A percentile compares a stretch with the other conserved stretches of the same genome.
These are phyloP conservation scores for Musa schizocarpa DNA, from an alignment of 176 grass and related monocot species.

Conservation along the genomic window DNA sequence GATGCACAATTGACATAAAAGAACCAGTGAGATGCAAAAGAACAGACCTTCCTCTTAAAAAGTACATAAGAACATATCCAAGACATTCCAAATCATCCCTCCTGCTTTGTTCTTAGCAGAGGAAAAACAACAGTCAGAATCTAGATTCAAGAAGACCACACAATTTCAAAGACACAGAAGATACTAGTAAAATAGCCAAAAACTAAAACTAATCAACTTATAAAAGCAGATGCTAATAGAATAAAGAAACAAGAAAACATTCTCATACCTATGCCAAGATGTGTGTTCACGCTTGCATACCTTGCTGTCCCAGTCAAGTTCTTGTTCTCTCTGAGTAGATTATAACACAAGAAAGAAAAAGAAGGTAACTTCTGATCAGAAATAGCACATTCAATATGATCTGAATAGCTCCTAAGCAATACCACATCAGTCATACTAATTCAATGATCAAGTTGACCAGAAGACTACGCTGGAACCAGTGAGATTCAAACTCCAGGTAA, in stretches of 20 bases:
- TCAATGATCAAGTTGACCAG: too few species aligned
- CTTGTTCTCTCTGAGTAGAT: conserved; percentile 74
- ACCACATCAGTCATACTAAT: too few species aligned
- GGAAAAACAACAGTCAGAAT: conserved; percentile 16
- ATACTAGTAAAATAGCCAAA: background rate
- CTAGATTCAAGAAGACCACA: background rate
- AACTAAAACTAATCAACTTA: background rate
- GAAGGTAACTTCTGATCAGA: background rate
- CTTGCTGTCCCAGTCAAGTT: conserved; percentile 88
- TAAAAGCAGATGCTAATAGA: background rate
- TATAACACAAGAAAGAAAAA: conserved; percentile 20
- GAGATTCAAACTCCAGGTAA: too few species aligned
- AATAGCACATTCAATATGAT: too few species aligned
- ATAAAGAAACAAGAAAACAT: background rate
- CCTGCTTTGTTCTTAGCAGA: conserved; percentile 71
- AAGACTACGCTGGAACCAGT: too few species aligned
- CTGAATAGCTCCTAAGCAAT: too few species aligned
- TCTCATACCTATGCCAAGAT: conserved; percentile 78
- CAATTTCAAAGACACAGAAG: background rate
- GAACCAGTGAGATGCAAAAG: too few species aligned
- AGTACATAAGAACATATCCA: conserved; percentile 94
- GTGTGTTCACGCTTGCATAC: conserved; percentile 90
- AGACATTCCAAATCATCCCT: conserved; percentile 92
- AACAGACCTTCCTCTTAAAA: conserved; percentile 83
- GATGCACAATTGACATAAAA: too few species aligned